Base-by-base conservation (phyloP, 345 rosid genomes). In the Salix caprea region DNA sequence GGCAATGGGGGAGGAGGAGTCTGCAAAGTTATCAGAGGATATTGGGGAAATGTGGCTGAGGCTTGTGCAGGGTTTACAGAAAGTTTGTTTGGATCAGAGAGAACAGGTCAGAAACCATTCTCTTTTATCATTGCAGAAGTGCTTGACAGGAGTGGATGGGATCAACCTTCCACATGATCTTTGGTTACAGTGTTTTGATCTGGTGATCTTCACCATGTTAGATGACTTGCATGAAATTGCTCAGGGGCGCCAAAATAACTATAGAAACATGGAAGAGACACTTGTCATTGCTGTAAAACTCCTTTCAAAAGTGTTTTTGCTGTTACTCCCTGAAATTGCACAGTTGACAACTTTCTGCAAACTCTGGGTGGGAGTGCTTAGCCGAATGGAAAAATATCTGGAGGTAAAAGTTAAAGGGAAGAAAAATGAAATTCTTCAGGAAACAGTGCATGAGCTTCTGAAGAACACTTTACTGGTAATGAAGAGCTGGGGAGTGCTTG, bases 31-130 rank as follows among this genome's bases (percentile, higher is more conserved):
- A 87, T 84, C 83, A 5, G 93, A 87, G 84, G 98, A 96, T 74
- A 87, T 93, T 28, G 97, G 97, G 44, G 98, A 96, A 75, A 92
- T 94, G 95, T 96, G 99, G 99, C 84, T 96, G 81, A 91, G 97
- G 83, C 94, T 96, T 70, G 97, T 92, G 77, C 99, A 96, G 82
- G 98, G 91, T 70, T 72, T 96, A 78, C 84, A 97, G 85, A 96
- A 96, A 92, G 98, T 96, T 75, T 96, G 99, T 84, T 87, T 96
- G 88, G 99, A 93, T 87, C 99, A 93, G 86, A 90, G 98, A 82
- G 98, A 96, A 81, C 98, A 96, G 65, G 94, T 96, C 37, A 85
- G 99, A 82, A 93, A 96, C 85, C 95, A 90, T 81, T 96, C 99
- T 39, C 89, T 96, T 80, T 82, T 87, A 74, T 91, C 97, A 42